These are phyloP conservation scores for Colletotrichum eremochloae DNA, from an alignment of 2,329 filamentous ascomycete species.

Conservation along the genomic window DNA sequence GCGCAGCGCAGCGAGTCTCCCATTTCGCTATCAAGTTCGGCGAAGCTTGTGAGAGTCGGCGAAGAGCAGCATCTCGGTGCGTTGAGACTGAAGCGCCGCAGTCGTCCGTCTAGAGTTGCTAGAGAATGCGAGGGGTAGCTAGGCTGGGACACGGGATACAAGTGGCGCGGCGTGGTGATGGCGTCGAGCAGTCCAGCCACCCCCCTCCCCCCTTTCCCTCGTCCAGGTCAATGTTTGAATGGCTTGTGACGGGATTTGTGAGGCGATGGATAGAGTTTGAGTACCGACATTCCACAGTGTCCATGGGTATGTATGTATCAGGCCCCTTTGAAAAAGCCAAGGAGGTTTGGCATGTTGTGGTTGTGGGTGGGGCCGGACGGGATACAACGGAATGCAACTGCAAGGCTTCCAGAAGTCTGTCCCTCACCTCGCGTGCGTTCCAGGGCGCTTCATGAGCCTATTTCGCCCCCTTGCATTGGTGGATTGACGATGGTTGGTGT, in stretches of 20 bases:
- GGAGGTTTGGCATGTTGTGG: conserved; percentile 2
- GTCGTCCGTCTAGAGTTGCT: conserved; percentile 5
- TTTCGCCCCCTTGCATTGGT: conserved; percentile 5
- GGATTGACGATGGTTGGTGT: conserved; percentile 22
- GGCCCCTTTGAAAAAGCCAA: conserved; percentile 1
- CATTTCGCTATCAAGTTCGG: conserved; percentile 1
- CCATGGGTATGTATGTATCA: background rate
- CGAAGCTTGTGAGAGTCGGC: conserved; percentile 3
- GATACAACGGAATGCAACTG: conserved; percentile 25
- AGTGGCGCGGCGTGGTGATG: conserved; percentile 14
- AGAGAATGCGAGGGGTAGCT: conserved; percentile 16
- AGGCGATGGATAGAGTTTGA: conserved; percentile 32
- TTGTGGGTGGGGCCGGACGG: background rate
- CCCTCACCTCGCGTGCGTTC: conserved; percentile 3
- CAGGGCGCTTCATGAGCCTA: conserved; percentile 1
- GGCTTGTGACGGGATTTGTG: conserved; percentile 8
- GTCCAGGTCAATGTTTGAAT: background rate
- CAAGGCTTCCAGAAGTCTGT: conserved; percentile 33
- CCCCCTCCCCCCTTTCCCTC: background rate
- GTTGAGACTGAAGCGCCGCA: background rate
- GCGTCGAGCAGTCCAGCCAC: background rate
- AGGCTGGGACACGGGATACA: background rate
- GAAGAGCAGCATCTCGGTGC: background rate
- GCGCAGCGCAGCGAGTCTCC: background rate
- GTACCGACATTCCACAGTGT: conserved; percentile 23